Percentiles rank a stretch among this genome's conserved stretches.
phyloP scores from a whole-genome alignment of 2,329 filamentous ascomycete genomes.

The Calonectria naviculata region DNA sequence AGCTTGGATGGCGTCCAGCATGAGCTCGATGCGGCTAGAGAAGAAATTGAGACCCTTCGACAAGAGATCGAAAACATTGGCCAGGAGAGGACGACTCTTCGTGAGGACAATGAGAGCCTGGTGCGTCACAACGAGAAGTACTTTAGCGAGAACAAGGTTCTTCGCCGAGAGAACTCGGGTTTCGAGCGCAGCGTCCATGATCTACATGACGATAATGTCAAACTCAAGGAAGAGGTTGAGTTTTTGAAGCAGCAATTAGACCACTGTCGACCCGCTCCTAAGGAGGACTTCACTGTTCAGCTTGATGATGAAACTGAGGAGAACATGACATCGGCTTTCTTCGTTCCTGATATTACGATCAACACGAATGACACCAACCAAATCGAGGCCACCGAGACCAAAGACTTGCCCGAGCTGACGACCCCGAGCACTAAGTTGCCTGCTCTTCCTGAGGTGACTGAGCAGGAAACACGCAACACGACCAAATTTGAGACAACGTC shows the following conservation, averaged over 20 bases:
- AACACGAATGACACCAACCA: conserved; percentile 51
- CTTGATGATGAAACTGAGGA: conserved; percentile 56
- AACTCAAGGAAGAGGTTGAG: conserved; percentile 60
- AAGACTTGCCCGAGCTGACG: conserved; percentile 46
- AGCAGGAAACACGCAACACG: conserved; percentile 40
- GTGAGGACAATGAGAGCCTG: conserved; percentile 63
- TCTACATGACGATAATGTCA: conserved; percentile 58
- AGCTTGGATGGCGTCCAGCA: conserved; percentile 53
- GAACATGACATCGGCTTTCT: conserved; percentile 69
- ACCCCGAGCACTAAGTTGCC: conserved; percentile 45
- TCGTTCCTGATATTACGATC: conserved; percentile 68
- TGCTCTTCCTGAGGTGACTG: conserved; percentile 42
- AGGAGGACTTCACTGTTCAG: conserved; percentile 49
- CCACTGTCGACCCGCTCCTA: conserved; percentile 51
- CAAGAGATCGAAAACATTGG: conserved; percentile 51
- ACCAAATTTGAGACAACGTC: conserved; percentile 43
- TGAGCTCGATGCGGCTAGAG: conserved; percentile 53
- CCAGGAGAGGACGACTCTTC: conserved; percentile 57
- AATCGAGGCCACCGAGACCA: conserved; percentile 46
- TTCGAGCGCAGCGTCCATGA: conserved; percentile 59
- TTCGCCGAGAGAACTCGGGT: conserved; percentile 59
- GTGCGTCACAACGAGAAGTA: conserved; percentile 67
- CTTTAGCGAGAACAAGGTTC: conserved; percentile 63
- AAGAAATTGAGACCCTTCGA: conserved; percentile 53
- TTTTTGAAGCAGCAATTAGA: conserved; percentile 58